Base-by-base conservation (phyloP, 2,329 filamentous ascomycete genomes). In the Hypomyces rosellus region DNA sequence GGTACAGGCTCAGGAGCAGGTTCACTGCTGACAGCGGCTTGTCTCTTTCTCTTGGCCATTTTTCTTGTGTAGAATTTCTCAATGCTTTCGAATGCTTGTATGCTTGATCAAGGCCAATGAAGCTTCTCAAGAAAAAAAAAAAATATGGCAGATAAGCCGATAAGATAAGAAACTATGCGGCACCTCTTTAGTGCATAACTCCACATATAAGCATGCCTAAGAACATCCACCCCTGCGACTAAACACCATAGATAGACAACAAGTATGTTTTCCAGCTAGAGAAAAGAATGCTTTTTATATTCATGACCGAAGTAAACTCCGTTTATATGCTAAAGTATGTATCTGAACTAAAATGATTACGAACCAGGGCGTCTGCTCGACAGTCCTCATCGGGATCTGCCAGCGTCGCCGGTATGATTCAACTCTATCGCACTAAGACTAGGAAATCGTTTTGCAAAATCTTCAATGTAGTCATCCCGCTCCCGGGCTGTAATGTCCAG, bases 381-480 rank as follows among this genome's bases (percentile, higher is more conserved):
- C 12, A 15, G 47, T 59, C 51, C 63, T 54, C 57, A 59, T 54
- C 54, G 52, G 18, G 56, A 50, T 34, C 54, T 54, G 69, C 60
- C 76, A 18, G 54, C 51, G 12, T 57, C 61, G 41, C 70, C 64
- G 48, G 80, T 86, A 53, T 84, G 81, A 70, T 93, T 88, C n/a
- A 92, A 88, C 71, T 96, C 91, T 58, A 96, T 80, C 9, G 89
- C 81, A 50, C 84, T 85, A 52, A 97, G 71, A 64, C 87, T 95
- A 1, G 92, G 92, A 68, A 90, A 96, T 52, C 89, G 77, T 68
- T 90, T 90, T 54, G 84, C 85, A 65, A 97, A 96, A 63, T 88
- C 69, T 52, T 71, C 68, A 41, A 85, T 66, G 60, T 85, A 85
- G 58, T 90, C 87, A 42, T 83, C 81, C 63, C 75, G 80, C 59